A percentile compares a stretch with the other conserved stretches of the same genome.
These are phyloP conservation scores for Strobilomyces dryophilus DNA, from an alignment of 768 basidiomycete genomes.

Conservation along the genomic window DNA sequence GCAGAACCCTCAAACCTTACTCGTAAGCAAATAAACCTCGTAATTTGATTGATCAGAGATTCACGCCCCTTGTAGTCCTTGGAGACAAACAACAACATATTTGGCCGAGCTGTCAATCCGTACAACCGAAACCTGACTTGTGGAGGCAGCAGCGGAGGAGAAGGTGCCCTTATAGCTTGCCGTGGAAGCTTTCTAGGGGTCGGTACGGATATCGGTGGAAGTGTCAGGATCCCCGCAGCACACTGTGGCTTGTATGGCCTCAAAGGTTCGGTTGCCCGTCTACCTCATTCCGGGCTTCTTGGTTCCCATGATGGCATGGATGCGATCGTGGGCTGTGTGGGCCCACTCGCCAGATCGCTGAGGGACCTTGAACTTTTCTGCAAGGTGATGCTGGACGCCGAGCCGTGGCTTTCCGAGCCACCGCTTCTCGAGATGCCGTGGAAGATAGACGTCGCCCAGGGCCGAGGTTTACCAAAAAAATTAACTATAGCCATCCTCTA, in stretches of 20 bases:
- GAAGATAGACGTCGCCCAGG: slow-evolving; percentile 38
- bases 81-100: slow-evolving; percentile 49
- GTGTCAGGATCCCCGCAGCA: slow-evolving; percentile 40
- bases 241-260: slow-evolving; percentile 41
- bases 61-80: slow-evolving; percentile 36
- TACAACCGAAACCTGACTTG: slow-evolving; percentile 41
- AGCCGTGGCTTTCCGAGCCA: slow-evolving; percentile 46
- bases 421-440: slow-evolving; percentile 49
- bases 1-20: slow-evolving; percentile 45
- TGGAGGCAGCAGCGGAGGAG: slow-evolving; percentile 49
- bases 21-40: slow-evolving; percentile 32
- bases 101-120: slow-evolving; percentile 70
- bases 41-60: not conserved
- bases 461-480: slow-evolving; percentile 35
- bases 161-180: slow-evolving; percentile 42
- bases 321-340: slow-evolving; percentile 46
- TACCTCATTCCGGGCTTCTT: slow-evolving; percentile 47
- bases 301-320: slow-evolving; percentile 54
- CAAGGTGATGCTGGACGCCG: slow-evolving; percentile 40
- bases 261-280: slow-evolving; percentile 45
- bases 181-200: slow-evolving; percentile 39
- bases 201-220: slow-evolving; percentile 50
- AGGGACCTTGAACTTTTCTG: slow-evolving; percentile 49
- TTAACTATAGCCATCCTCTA: slow-evolving; percentile 45
- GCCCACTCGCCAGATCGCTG: slow-evolving; percentile 45